Evolutionary conservation across 2,329 filamentous ascomycete species (phyloP).

Genomic region (Paecilomyces dactylethromorphus): DNA sequence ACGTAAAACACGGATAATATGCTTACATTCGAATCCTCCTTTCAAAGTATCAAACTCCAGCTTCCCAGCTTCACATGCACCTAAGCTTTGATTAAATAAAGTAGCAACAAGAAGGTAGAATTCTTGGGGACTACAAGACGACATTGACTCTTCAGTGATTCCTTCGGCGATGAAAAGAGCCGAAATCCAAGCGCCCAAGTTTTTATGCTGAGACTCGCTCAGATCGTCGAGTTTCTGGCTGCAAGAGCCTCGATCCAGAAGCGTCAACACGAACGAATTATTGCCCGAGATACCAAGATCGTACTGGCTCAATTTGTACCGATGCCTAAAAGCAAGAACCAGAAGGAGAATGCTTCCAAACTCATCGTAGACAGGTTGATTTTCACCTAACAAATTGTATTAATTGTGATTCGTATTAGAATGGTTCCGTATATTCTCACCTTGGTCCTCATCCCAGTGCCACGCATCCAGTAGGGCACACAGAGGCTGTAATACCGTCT

Average conservation of each 20-base stretch:
- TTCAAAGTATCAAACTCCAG: conserved; percentile 54
- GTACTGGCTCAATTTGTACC: conserved; percentile 46
- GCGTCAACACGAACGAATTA: conserved; percentile 50
- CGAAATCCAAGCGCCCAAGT: conserved; percentile 55
- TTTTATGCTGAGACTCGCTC: conserved; percentile 49
- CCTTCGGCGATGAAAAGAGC: conserved; percentile 58
- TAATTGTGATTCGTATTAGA: conserved; percentile 7
- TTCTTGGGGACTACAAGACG: conserved; percentile 57
- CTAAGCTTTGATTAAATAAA: conserved; percentile 54
- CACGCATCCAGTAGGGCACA: conserved; percentile 56
- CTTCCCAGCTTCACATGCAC: conserved; percentile 50
- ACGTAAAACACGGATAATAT: background rate
- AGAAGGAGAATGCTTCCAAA: conserved; percentile 57
- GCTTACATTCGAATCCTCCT: conserved; percentile 54
- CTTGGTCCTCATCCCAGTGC: conserved; percentile 59
- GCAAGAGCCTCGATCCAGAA: conserved; percentile 42
- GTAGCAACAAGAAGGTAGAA: conserved; percentile 59
- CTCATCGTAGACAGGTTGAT: conserved; percentile 60
- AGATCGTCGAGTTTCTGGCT: conserved; percentile 46
- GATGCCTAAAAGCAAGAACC: conserved; percentile 51
- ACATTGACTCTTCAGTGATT: conserved; percentile 59
- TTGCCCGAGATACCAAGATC: conserved; percentile 47
- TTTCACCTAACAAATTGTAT: conserved; percentile 41
- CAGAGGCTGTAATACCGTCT: conserved; percentile 51
- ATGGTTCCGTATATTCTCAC: conserved; percentile 17